Evolutionary conservation across 177 flowering plant species (phyloP).

Genomic region (Telopea speciosissima): DNA sequence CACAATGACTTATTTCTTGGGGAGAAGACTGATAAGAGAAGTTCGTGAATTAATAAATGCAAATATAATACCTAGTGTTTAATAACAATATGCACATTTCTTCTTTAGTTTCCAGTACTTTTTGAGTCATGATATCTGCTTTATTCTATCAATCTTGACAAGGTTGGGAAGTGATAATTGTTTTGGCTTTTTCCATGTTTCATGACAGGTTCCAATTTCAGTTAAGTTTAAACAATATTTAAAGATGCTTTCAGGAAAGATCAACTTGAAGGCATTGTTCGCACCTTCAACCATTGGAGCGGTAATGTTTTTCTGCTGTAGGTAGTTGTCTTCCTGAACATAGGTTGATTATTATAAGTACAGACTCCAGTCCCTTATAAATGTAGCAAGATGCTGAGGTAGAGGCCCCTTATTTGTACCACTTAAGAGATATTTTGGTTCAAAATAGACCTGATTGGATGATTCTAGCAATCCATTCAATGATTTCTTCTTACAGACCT

Average conservation of each 20-base stretch:
- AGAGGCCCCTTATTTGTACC: neutral
- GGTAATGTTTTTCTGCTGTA: slow-evolving; percentile 19
- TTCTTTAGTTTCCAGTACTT: neutral
- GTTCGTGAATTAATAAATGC: neutral
- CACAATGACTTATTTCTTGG: neutral
- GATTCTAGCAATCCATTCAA: neutral
- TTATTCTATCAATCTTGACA: neutral
- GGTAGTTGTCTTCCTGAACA: neutral
- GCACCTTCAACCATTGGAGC: slow-evolving; percentile 56
- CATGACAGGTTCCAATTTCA: slow-evolving; percentile 25
- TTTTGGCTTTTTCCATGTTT: slow-evolving; percentile 1
- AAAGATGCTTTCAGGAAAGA: slow-evolving; percentile 16
- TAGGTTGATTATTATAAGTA: neutral
- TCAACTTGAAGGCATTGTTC: slow-evolving; percentile 36
- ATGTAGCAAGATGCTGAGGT: neutral
- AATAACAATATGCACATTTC: neutral
- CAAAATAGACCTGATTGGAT: neutral
- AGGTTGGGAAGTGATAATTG: neutral
- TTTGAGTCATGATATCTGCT: neutral
- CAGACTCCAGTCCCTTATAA: too few relatives aligned
- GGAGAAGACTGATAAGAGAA: neutral
- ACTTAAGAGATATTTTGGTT: neutral
- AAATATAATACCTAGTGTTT: neutral
- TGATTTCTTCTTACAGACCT: too few relatives aligned
- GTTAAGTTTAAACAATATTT: slow-evolving; percentile 17